A percentile compares a stretch with the other conserved stretches of the same genome.
phyloP scores from a whole-genome alignment of 345 rosid species.

The Euphorbia lathyris region DNA sequence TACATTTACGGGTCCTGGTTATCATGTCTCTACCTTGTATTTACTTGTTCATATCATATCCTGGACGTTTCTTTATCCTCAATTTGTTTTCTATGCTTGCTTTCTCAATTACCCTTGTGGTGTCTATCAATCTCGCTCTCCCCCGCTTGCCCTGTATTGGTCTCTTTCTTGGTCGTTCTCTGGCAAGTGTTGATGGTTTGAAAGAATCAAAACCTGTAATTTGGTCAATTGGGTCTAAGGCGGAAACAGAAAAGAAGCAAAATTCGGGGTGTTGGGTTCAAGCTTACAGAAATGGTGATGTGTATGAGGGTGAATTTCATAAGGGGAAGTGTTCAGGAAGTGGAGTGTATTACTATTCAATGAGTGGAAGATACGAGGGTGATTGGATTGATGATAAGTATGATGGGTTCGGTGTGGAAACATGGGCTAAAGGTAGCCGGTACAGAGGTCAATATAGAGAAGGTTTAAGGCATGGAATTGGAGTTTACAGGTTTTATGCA shows the following conservation, averaged over 20 bases:
- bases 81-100: conserved; percentile 37
- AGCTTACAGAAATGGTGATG: conserved; percentile 83
- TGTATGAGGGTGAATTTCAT: conserved; percentile 83
- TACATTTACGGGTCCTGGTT: conserved; percentile 48
- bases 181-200: conserved; percentile 58
- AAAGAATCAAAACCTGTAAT: conserved; percentile 48
- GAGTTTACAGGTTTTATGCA: conserved; percentile 80
- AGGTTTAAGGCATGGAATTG: conserved; percentile 84
- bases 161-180: conserved; percentile 75
- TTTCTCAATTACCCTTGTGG: conserved; percentile 41
- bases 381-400: conserved; percentile 95
- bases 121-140: conserved; percentile 69
- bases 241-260: conserved; percentile 52
- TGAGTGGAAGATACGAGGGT: conserved; percentile 92
- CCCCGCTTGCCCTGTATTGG: conserved; percentile 84
- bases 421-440: conserved; percentile 97
- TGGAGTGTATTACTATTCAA: conserved; percentile 81
- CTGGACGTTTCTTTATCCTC: conserved; percentile 31
- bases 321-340: conserved; percentile 86
- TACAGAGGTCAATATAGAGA: conserved; percentile 82
- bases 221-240: conserved; percentile 86
- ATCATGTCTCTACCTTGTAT: conserved; percentile 50
- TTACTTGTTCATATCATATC: conserved; percentile 38
- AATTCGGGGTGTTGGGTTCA: conserved; percentile 90
- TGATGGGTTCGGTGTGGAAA: conserved; percentile 89